Percentiles rank a stretch among this genome's conserved stretches.
phyloP scores from a whole-genome alignment of 257 asterid species.

The Jaltomata sinuosa region DNA sequence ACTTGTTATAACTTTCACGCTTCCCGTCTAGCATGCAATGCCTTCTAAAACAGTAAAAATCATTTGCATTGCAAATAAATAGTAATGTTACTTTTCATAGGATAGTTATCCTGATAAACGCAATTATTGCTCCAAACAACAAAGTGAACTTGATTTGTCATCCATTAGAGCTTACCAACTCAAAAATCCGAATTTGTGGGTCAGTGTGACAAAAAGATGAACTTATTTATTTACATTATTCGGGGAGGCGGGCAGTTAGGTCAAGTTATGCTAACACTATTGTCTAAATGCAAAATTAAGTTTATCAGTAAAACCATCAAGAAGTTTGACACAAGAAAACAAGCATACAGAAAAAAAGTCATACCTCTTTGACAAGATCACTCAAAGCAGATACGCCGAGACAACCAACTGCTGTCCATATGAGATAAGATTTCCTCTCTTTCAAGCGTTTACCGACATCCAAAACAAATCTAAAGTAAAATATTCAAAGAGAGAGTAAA shows the following conservation, averaged over 20 bases:
- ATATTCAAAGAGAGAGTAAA: slow-evolving; percentile 4
- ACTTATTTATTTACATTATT: not conserved
- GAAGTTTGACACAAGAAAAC: not conserved
- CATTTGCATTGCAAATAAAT: not conserved
- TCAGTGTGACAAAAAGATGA: not conserved
- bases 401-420: slow-evolving; percentile 82
- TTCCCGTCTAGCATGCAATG: not conserved
- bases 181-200: not conserved
- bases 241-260: not conserved
- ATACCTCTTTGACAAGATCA: slow-evolving; percentile 87
- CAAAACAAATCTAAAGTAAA: slow-evolving; percentile 48
- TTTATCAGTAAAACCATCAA: not conserved
- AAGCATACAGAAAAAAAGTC: not conserved
- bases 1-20: not conserved
- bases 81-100: not conserved
- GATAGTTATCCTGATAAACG: not conserved
- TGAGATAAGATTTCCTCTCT: slow-evolving; percentile 74
- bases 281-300: not conserved
- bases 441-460: slow-evolving; percentile 62
- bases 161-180: not conserved
- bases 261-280: not conserved
- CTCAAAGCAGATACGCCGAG: slow-evolving; percentile 77
- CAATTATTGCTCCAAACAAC: not conserved
- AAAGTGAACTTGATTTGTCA: not conserved
- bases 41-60: not conserved